These are phyloP conservation scores for Teratosphaeria destructans DNA, from an alignment of 2,329 filamentous ascomycete species.

Conservation along the genomic window DNA sequence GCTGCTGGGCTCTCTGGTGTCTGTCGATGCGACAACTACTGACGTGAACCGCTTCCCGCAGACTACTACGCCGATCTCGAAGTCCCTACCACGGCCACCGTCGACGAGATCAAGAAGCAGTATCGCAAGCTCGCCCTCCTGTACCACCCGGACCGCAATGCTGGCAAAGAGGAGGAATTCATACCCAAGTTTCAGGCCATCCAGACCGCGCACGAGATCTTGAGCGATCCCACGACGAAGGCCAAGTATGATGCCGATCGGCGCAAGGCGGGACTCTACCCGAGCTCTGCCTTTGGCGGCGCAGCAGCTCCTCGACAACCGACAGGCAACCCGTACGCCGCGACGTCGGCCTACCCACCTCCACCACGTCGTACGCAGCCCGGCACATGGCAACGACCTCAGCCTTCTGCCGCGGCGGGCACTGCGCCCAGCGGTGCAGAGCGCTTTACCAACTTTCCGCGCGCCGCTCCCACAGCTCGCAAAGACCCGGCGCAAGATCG, in stretches of 20 bases:
- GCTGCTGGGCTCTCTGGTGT: not conserved
- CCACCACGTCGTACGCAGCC: slow-evolving; percentile 35
- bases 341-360: slow-evolving; percentile 32
- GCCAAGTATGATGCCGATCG: slow-evolving; percentile 54
- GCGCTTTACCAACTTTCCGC: slow-evolving; percentile 35
- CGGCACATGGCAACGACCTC: slow-evolving; percentile 24
- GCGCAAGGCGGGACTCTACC: slow-evolving; percentile 36
- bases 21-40: slow-evolving; percentile 2
- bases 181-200: slow-evolving; percentile 78
- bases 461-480: slow-evolving; percentile 17
- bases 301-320: slow-evolving; percentile 8
- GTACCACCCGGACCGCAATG: slow-evolving; percentile 84
- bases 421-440: slow-evolving; percentile 30
- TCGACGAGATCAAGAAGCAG: slow-evolving; percentile 72
- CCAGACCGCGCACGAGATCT: slow-evolving; percentile 72
- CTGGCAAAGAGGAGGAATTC: slow-evolving; percentile 67
- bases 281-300: slow-evolving; percentile 9
- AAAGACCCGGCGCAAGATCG: slow-evolving; percentile 30
- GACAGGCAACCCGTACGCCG: slow-evolving; percentile 29
- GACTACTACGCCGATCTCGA: slow-evolving; percentile 66
- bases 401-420: slow-evolving; percentile 9
- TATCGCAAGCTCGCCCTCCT: slow-evolving; percentile 77
- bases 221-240: slow-evolving; percentile 49
- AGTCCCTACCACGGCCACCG: slow-evolving; percentile 54
- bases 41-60: slow-evolving; percentile 1